Evolutionary conservation across 306 rosid species (phyloP).

Genomic region (Herpetospermum pedunculosum): DNA sequence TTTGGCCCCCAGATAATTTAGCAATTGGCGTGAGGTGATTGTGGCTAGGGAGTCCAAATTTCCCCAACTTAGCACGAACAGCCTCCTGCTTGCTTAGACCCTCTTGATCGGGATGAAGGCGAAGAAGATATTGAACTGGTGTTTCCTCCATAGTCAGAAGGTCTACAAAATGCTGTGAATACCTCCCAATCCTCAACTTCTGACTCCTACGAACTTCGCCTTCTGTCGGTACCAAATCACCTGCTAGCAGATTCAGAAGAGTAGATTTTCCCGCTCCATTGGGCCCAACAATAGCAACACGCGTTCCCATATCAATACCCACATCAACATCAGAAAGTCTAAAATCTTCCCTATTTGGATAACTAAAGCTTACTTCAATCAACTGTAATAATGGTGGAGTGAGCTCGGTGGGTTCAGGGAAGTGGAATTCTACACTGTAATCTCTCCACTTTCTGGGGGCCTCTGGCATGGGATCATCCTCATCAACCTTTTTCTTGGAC

Average conservation of each 20-base stretch:
- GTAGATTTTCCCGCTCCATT: slow-evolving; percentile 63
- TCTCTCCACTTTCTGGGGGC: slow-evolving; percentile 58
- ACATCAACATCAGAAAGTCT: slow-evolving; percentile 45
- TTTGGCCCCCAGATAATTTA: slow-evolving; percentile 62
- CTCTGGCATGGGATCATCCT: slow-evolving; percentile 37
- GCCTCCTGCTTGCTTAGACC: slow-evolving; percentile 76
- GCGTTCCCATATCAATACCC: slow-evolving; percentile 59
- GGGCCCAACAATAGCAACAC: slow-evolving; percentile 60
- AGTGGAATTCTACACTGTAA: slow-evolving; percentile 50
- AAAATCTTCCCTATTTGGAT: slow-evolving; percentile 48
- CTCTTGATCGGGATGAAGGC: slow-evolving; percentile 62
- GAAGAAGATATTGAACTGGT: slow-evolving; percentile 51
- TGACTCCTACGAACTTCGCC: slow-evolving; percentile 67
- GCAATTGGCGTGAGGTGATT: slow-evolving; percentile 67
- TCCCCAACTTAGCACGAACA: slow-evolving; percentile 53
- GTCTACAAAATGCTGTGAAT: slow-evolving; percentile 59
- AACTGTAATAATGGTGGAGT: slow-evolving; percentile 68
- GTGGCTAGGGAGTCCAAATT: slow-evolving; percentile 60
- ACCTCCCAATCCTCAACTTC: slow-evolving; percentile 58
- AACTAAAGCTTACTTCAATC: slow-evolving; percentile 57
- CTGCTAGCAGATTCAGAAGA: slow-evolving; percentile 49
- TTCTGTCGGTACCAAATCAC: slow-evolving; percentile 50
- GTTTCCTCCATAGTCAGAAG: slow-evolving; percentile 62
- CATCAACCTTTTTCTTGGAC: slow-evolving; percentile 35
- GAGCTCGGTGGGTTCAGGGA: slow-evolving; percentile 68